Evolutionary conservation across 1,139 yeast species (phyloP).

Genomic region (Hanseniaspora gamundiae): DNA sequence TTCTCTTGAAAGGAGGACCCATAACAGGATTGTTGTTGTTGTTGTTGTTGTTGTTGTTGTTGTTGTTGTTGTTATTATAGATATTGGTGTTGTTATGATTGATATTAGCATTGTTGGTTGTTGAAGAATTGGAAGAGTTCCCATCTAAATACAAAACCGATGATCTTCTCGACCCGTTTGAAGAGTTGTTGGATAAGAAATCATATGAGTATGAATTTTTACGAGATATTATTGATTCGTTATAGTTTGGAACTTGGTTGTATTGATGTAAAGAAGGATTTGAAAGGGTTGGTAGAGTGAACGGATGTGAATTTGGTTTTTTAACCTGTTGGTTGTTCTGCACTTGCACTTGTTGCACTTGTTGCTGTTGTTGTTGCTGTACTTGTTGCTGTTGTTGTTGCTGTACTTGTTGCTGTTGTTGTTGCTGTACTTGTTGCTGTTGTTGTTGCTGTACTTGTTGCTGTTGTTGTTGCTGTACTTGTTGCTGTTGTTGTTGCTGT

Average conservation of each 20-base stretch:
- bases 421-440: too few species aligned
- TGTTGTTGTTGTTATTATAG: neutral
- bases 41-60: neutral
- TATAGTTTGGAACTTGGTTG: neutral
- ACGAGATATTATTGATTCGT: neutral
- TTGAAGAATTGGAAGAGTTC: neutral
- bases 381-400: neutral
- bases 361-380: neutral
- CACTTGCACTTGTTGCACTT: neutral
- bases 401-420: neutral
- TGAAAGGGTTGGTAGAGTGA: too few species aligned
- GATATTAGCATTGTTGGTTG: neutral
- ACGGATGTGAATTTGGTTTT: neutral
- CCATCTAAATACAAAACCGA: neutral
- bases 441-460: neutral
- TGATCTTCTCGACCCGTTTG: neutral
- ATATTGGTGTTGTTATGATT: neutral
- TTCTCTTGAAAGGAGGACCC: neutral
- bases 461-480: neutral
- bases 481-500: too few species aligned
- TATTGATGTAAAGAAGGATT: too few species aligned
- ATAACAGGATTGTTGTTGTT: neutral
- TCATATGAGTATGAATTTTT: constrained; percentile 1
- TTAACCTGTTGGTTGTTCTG: neutral
- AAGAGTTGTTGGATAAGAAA: neutral